A percentile compares a stretch with the other conserved stretches of the same genome.
phyloP scores from a whole-genome alignment of 208 protist genomes.

The Trypanosoma theileri region DNA sequence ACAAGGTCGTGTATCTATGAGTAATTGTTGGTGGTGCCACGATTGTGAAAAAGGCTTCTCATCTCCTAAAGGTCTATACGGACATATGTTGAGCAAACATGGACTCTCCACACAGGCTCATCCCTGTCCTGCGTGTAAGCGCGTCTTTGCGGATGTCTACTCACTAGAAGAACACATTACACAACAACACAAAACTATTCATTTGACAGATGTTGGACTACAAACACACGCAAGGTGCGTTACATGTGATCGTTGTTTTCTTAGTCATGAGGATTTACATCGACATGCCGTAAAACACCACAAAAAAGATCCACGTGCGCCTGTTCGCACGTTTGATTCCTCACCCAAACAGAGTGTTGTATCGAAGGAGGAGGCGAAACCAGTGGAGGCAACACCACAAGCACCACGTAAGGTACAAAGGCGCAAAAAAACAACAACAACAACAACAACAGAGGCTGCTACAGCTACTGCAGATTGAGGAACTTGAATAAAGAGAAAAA shows the following conservation, averaged over 20 bases:
- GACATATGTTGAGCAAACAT: conserved; percentile 64
- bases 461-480: neutral
- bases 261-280: conserved; percentile 58
- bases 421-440: conserved; percentile 11
- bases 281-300: conserved; percentile 73
- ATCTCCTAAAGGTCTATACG: conserved; percentile 46
- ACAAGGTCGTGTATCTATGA: conserved; percentile 28
- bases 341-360: neutral
- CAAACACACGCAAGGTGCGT: conserved; percentile 45
- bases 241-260: conserved; percentile 62
- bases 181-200: conserved; percentile 41
- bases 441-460: neutral
- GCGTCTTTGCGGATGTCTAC: conserved; percentile 60
- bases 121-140: conserved; percentile 85
- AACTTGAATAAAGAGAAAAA: neutral
- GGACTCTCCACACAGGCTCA: conserved; percentile 36
- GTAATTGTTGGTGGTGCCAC: conserved; percentile 80
- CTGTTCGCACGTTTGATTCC: conserved; percentile 40
- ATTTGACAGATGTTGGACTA: conserved; percentile 48
- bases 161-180: conserved; percentile 68
- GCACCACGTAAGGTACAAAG: conserved; percentile 25
- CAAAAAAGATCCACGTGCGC: conserved; percentile 50
- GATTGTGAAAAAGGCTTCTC: conserved; percentile 77
- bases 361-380: neutral
- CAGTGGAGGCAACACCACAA: neutral